These are phyloP conservation scores for Ormosia emarginata DNA, from an alignment of 306 rosid genomes.

Conservation along the genomic window DNA sequence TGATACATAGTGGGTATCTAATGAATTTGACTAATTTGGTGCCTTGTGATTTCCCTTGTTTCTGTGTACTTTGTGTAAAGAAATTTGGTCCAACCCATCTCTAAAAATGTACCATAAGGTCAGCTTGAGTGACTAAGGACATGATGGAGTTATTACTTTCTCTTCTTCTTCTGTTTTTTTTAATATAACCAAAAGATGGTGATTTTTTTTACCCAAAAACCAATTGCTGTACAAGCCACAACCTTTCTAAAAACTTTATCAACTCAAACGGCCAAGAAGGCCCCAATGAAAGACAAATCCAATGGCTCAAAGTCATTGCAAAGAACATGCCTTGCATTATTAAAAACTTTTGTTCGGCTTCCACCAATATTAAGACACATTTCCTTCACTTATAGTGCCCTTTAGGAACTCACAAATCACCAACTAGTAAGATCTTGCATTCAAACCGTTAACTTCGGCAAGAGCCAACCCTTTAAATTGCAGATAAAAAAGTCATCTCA, in stretches of 20 bases:
- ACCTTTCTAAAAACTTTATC: not conserved
- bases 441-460: constrained; percentile 11
- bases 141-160: not conserved
- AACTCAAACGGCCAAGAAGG: constrained; percentile 23
- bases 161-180: not conserved
- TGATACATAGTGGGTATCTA: constrained; percentile 62
- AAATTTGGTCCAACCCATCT: constrained; percentile 31
- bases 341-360: not conserved
- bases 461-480: constrained; percentile 4
- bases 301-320: constrained; percentile 18
- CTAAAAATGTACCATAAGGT: constrained; percentile 17
- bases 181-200: not conserved
- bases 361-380: constrained; percentile 8
- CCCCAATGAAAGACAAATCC: not conserved
- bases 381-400: constrained; percentile 14
- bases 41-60: constrained; percentile 27
- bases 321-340: constrained; percentile 28
- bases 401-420: constrained; percentile 18
- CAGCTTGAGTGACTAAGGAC: not conserved
- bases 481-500: not conserved
- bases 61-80: constrained; percentile 11
- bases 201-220: not conserved
- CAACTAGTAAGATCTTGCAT: constrained; percentile 25
- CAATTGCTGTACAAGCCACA: constrained; percentile 9
- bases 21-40: constrained; percentile 57